Base-by-base conservation (phyloP, 2,329 filamentous ascomycete species). In the Blastomyces silverae region DNA sequence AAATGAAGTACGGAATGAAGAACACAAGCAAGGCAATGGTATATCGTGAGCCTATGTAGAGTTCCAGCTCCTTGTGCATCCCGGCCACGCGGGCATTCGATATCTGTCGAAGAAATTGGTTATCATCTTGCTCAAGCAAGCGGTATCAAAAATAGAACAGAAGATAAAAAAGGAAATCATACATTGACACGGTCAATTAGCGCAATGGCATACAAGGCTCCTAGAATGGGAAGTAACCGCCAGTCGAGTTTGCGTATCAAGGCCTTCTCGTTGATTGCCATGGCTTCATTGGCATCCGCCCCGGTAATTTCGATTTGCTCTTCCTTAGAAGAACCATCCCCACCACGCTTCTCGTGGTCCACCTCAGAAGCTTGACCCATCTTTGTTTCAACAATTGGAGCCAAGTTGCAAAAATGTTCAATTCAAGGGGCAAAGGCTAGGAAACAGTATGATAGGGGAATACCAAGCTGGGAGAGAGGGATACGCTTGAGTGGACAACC, bases 181-280 rank as follows among this genome's bases (percentile, higher is more conserved):
- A 92, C 77, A 75, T 93, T 93, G 2, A 88, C 90, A 46, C 90
- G 82, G 72, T 94, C 90, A 85, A 93, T 89, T 63, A 93, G 78
- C 67, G 84, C 88, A 69, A 90, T 82, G 73, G 88, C 90, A 76
- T 92, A 92, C 78, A 91, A 82, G 68, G 82, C 73, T 22, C 87
- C 87, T 2, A 86, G 83, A 1, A 83, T 86, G 2, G 83, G 73
- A 57, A 89, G 83, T 2, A 89, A 78, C 2, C 87, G 84, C 50
- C 81, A 79, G 75, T 95, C 91, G 69, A 94, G 80, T 37, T 72
- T 74, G 6, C 71, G 70, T 8, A 74, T 71, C 53, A 79, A 70
- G 60, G 75, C 73, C 64, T 73, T 75, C 69, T 79, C 76, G n/a
- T 63, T 58, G 15, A 44, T 34, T 42, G 48, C 15, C 17, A 42